Evolutionary conservation across 371 early-diverging fungal species (phyloP), one percentile per base, ranked within the genome.

Genomic region (Cladochytrium tenue): DNA sequence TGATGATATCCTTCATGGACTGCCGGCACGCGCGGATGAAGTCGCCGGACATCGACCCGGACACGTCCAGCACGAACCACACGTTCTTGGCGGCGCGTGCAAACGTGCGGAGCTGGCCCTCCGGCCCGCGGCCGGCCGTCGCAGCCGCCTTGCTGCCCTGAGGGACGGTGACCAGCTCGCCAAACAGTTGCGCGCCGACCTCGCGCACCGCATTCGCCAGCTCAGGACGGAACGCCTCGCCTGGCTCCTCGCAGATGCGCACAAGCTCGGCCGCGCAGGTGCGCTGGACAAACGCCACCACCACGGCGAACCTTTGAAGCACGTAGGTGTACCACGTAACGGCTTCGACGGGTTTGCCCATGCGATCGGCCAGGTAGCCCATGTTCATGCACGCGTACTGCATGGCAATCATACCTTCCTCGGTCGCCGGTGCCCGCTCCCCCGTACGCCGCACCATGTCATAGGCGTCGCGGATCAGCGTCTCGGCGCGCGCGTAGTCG

Each of bases 321-420:
- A 73, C 73, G 51, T 66, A 64, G 23, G 65, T 61, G 63, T 58
- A 74, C 70, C 70, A 74, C 7, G 74, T 70, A 3, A 68, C 59
- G 17, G 74, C 74, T 26, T 74, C 74, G 20, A 30, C 63, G 2
- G 34, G 59, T 17, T 56, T 26, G 26, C 62, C 65, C 7, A 50
- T n/a, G 35, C n/a, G 34, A 10, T 58, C 70, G 57, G 64, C 58
- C 25, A 70, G 70, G 30, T 65, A 31, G 20, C 70, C 71, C 68
- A 67, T 69, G 61, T 69, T 70, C 64, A 70, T 64, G 51, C 62
- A 64, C 1, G 68, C 74, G 58, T 74, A 67, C 53, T 74, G 74
- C 36, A 70, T 31, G 25, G 74, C 64, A 43, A 74, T 53, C n/a
- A 66, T 66, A 33, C 43, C 59, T 27, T 31, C 30, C 28, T 35